Conservation (phyloP, 441 rosid species). For the Brassica balearica region DNA sequence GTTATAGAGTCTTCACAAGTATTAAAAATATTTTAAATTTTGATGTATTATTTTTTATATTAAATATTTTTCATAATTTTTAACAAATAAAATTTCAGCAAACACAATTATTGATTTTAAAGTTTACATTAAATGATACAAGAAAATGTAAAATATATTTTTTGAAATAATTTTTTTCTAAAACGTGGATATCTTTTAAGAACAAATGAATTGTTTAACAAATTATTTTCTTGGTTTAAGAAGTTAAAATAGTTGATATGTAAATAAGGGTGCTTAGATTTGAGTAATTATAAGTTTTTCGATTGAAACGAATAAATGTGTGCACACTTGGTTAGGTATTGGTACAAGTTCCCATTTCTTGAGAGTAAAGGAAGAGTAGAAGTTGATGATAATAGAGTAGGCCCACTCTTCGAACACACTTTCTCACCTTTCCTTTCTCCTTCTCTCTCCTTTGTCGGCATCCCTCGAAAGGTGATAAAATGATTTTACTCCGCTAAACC, state of each 20-base stretch:
- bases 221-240: neutral
- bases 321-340: conserved; percentile 56
- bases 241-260: too few relatives aligned
- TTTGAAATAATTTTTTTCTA: too few relatives aligned
- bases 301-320: neutral
- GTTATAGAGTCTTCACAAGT: too few relatives aligned
- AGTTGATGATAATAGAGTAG: conserved; percentile 86
- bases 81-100: too few relatives aligned
- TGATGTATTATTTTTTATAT: too few relatives aligned
- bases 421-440: conserved; percentile 94
- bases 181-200: too few relatives aligned
- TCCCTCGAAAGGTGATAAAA: conserved; percentile 69
- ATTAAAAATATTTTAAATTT: too few relatives aligned
- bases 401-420: conserved; percentile 88
- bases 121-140: too few relatives aligned
- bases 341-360: conserved; percentile 84
- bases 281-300: neutral
- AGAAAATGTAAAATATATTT: too few relatives aligned
- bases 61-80: too few relatives aligned
- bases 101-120: too few relatives aligned
- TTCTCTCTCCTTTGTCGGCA: conserved; percentile 73
- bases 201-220: neutral
- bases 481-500: neutral
- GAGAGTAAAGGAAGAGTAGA: conserved; percentile 84
- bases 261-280: neutral